phyloP scores from a whole-genome alignment of 768 basidiomycete genomes.

The Tricholoma sp. region DNA sequence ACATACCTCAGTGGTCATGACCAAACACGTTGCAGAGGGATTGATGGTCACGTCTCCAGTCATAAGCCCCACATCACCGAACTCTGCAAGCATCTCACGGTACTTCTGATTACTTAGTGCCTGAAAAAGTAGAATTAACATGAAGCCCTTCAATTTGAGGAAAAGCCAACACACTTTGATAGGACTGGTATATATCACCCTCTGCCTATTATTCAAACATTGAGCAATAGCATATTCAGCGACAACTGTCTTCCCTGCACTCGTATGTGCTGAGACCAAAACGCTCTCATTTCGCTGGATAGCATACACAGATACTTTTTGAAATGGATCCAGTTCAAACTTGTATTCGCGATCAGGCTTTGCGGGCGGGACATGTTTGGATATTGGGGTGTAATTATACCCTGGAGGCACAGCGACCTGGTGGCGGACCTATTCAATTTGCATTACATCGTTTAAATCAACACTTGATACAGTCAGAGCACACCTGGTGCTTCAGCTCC shows the following conservation, averaged over 20 bases:
- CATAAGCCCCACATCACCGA: slow-evolving; percentile 98
- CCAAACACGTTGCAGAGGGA: slow-evolving; percentile 92
- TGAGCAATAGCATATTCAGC: slow-evolving; percentile 99
- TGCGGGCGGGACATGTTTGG: slow-evolving; percentile 83
- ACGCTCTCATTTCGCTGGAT: slow-evolving; percentile 98
- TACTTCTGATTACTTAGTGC: slow-evolving; percentile 99
- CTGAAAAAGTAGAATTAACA: slow-evolving; percentile 40
- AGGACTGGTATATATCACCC: slow-evolving; percentile 98
- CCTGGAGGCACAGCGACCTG: slow-evolving; percentile 94
- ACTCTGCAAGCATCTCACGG: slow-evolving; percentile 94
- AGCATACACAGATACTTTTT: slow-evolving; percentile 88
- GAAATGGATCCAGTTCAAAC: slow-evolving; percentile 96
- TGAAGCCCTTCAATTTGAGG: slow-evolving; percentile 2
- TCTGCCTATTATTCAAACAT: slow-evolving; percentile 87
- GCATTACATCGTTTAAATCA: neutral
- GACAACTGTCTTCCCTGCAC: slow-evolving; percentile 98
- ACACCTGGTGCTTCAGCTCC: slow-evolving; percentile 78
- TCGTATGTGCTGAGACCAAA: slow-evolving; percentile 96
- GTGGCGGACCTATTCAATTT: slow-evolving; percentile 69
- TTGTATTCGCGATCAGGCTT: slow-evolving; percentile 93
- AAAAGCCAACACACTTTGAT: slow-evolving; percentile 74
- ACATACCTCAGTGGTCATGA: slow-evolving; percentile 97
- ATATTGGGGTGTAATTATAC: slow-evolving; percentile 87
- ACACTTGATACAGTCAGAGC: slow-evolving; percentile 10
- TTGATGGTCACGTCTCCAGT: slow-evolving; percentile 99